These are phyloP conservation scores for Angomonas deanei DNA, from an alignment of 208 protist species.

Conservation along the genomic window DNA sequence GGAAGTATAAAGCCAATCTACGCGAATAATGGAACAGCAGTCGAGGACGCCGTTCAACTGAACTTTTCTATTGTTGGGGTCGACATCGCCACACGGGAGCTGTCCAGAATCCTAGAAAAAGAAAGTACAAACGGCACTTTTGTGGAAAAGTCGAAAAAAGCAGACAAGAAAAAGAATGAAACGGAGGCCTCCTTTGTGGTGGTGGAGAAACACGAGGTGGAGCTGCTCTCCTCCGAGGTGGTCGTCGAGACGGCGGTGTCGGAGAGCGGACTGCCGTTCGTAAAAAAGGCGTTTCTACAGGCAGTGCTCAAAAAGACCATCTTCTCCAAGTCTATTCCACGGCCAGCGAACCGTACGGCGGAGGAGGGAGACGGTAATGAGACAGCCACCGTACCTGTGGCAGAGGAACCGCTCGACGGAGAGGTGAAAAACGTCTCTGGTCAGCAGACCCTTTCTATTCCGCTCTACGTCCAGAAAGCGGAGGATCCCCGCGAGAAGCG, in stretches of 20 bases:
- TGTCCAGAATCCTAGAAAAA: not conserved
- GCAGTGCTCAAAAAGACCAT: conserved; percentile 22
- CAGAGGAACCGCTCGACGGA: not conserved
- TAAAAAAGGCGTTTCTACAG: conserved; percentile 38
- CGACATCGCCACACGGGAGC: not conserved
- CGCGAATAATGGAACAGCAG: not conserved
- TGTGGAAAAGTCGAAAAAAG: not conserved
- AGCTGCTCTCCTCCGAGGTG: conserved; percentile 21
- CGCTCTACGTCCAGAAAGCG: not conserved
- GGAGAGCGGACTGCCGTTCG: conserved; percentile 56
- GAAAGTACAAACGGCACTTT: not conserved
- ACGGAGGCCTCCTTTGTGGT: not conserved
- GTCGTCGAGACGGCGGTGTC: conserved; percentile 46
- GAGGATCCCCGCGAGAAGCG: no score
- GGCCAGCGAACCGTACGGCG: not conserved
- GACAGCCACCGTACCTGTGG: not conserved
- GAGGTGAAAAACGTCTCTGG: not conserved
- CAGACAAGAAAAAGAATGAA: not conserved
- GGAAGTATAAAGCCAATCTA: no score
- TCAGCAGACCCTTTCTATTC: not conserved
- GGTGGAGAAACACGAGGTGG: not conserved
- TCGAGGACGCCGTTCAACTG: no score
- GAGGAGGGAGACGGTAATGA: not conserved
- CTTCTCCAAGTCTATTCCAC: not conserved
- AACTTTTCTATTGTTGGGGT: not conserved